A percentile compares a stretch with the other conserved stretches of the same genome.
These are phyloP conservation scores for Mycosphaerella sp. DNA, from an alignment of 2,329 filamentous ascomycete species.

Conservation along the genomic window DNA sequence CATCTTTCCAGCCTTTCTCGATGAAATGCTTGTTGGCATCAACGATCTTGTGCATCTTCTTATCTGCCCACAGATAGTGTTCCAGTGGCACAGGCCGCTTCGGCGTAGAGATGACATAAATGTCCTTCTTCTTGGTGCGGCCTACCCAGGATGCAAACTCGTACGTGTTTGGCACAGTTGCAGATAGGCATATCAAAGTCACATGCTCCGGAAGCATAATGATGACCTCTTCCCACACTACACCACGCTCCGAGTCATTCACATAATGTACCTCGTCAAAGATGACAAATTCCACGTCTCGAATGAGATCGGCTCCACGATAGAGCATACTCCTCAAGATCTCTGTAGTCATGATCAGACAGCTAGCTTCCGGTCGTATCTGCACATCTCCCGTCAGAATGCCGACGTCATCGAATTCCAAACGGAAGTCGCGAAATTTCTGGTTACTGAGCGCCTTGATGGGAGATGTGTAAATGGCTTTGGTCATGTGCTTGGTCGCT, in stretches of 20 bases:
- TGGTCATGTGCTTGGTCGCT: slow-evolving; percentile 98
- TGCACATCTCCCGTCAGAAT: slow-evolving; percentile 97
- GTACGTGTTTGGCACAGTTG: slow-evolving; percentile 93
- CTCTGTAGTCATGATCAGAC: slow-evolving; percentile 98
- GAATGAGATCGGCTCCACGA: slow-evolving; percentile 86
- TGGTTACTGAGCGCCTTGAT: slow-evolving; percentile 99
- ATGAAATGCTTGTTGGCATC: slow-evolving; percentile 86
- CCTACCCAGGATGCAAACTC: slow-evolving; percentile 99
- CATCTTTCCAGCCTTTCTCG: slow-evolving; percentile 91
- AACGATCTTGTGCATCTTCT: slow-evolving; percentile 90
- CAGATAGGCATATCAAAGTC: slow-evolving; percentile 87
- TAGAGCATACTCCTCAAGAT: slow-evolving; percentile 98
- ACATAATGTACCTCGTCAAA: slow-evolving; percentile 99
- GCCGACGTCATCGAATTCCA: slow-evolving; percentile 88
- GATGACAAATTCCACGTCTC: slow-evolving; percentile 97
- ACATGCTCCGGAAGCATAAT: slow-evolving; percentile 99
- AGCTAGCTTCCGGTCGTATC: slow-evolving; percentile 95
- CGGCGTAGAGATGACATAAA: slow-evolving; percentile 96
- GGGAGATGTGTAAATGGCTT: slow-evolving; percentile 96
- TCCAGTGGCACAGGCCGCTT: slow-evolving; percentile 93
- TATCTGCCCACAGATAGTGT: slow-evolving; percentile 90
- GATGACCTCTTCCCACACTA: slow-evolving; percentile 99
- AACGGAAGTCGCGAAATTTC: slow-evolving; percentile 92
- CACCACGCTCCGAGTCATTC: slow-evolving; percentile 89
- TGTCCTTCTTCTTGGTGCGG: slow-evolving; percentile 95